These are phyloP conservation scores for Colletotrichum sp. DNA, from an alignment of 2,329 filamentous ascomycete genomes.

Conservation along the genomic window DNA sequence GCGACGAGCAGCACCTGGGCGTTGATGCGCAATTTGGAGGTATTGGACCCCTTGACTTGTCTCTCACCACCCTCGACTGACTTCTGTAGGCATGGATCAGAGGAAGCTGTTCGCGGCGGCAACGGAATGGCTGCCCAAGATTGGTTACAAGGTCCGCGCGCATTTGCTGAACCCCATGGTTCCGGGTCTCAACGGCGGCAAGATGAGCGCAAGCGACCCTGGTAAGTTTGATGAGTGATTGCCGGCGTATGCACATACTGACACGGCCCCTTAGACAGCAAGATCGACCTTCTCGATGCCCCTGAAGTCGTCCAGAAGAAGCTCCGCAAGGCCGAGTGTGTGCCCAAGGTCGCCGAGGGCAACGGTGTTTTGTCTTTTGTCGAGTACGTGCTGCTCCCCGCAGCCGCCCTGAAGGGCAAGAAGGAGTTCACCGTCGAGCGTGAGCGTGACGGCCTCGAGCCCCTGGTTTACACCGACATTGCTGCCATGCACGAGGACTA, in stretches of 20 bases:
- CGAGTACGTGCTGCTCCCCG: constrained; percentile 85
- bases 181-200: constrained; percentile 80
- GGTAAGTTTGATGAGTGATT: constrained; percentile 43
- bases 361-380: constrained; percentile 90
- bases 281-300: constrained; percentile 90
- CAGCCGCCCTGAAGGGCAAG: constrained; percentile 63
- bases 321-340: constrained; percentile 82
- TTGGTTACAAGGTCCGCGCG: constrained; percentile 74
- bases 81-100: constrained; percentile 67
- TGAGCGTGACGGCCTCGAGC: constrained; percentile 68
- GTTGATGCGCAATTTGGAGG: constrained; percentile 91
- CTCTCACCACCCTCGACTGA: neutral
- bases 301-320: constrained; percentile 80
- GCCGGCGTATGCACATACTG: neutral
- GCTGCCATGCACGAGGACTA: constrained; percentile 82
- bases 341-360: constrained; percentile 77
- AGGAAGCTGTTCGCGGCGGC: constrained; percentile 88
- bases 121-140: constrained; percentile 81
- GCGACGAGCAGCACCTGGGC: constrained; percentile 89
- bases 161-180: constrained; percentile 88
- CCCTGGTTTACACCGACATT: constrained; percentile 80
- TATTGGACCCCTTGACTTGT: neutral
- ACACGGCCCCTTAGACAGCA: constrained; percentile 64
- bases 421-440: constrained; percentile 72
- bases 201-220: constrained; percentile 82